Evolutionary conservation across 164 flowering plant species (phyloP).

Genomic region (Sedum album): DNA sequence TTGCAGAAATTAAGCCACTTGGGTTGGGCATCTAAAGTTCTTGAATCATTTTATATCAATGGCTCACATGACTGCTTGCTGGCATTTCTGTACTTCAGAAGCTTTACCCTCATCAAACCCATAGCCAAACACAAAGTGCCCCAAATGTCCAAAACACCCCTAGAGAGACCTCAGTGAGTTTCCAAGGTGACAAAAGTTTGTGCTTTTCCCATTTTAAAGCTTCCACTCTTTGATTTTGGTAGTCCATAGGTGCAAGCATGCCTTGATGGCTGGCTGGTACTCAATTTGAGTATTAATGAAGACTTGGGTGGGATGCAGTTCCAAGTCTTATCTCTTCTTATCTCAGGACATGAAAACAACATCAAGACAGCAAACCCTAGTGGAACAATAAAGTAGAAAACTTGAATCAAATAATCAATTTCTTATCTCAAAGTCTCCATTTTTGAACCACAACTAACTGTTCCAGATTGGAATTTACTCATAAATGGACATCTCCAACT

Average conservation of each 20-base stretch:
- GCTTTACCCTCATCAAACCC: neutral
- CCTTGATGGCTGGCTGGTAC: too few relatives aligned
- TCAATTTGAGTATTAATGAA: neutral
- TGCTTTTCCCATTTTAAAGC: neutral
- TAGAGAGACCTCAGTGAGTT: neutral
- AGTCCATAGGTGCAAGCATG: neutral
- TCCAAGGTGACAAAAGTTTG: neutral
- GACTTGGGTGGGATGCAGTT: neutral
- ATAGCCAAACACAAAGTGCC: neutral
- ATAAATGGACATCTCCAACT: neutral
- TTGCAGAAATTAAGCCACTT: neutral
- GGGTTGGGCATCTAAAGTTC: neutral
- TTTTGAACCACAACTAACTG: neutral
- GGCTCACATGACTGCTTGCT: neutral
- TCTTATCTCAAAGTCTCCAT: neutral
- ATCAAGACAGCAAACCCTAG: neutral
- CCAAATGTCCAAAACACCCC: conserved; percentile 2
- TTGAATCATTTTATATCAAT: neutral
- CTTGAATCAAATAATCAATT: neutral
- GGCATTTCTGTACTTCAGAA: neutral
- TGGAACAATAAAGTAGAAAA: neutral
- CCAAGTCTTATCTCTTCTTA: neutral
- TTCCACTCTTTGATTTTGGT: neutral
- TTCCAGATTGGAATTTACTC: neutral
- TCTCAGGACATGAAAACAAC: neutral